Conservation (phyloP, 176 grass and related monocot species). For the Alloteropsis semialata region DNA sequence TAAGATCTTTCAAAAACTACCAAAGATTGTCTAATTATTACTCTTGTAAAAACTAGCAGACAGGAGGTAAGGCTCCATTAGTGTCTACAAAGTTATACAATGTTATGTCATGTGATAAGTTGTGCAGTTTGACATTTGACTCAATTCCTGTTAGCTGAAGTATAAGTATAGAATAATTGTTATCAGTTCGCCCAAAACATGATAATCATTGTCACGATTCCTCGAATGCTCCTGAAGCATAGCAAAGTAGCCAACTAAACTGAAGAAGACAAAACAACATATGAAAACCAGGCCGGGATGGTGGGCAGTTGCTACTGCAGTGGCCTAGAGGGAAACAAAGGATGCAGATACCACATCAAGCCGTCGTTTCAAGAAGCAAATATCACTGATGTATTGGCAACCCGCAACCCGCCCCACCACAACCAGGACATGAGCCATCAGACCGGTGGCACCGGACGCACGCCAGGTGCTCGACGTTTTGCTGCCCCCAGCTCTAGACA, state of each 20-base stretch:
- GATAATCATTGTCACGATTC: background rate
- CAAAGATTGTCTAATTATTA: background rate
- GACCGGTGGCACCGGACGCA: background rate
- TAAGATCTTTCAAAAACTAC: background rate
- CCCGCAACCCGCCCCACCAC: background rate
- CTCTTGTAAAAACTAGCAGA: background rate
- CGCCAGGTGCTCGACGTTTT: conserved; percentile 13
- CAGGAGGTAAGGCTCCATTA: background rate
- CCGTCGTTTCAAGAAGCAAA: background rate
- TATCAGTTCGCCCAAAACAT: background rate
- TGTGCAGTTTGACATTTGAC: background rate
- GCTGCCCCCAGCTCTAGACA: background rate
- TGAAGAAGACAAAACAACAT: background rate
- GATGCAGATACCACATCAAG: background rate
- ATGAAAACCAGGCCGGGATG: background rate
- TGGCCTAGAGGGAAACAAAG: background rate
- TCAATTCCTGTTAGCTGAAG: background rate
- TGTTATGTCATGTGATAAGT: background rate
- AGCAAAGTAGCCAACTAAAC: too few species aligned
- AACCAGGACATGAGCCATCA: background rate
- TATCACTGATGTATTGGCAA: background rate
- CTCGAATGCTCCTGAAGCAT: background rate
- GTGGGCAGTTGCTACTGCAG: too few species aligned
- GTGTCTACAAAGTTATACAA: background rate
- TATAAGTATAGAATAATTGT: background rate